Evolutionary conservation across 2,329 filamentous ascomycete genomes (phyloP), one percentile per base, ranked within the genome.

Genomic region (Cryphonectria parasitica): DNA sequence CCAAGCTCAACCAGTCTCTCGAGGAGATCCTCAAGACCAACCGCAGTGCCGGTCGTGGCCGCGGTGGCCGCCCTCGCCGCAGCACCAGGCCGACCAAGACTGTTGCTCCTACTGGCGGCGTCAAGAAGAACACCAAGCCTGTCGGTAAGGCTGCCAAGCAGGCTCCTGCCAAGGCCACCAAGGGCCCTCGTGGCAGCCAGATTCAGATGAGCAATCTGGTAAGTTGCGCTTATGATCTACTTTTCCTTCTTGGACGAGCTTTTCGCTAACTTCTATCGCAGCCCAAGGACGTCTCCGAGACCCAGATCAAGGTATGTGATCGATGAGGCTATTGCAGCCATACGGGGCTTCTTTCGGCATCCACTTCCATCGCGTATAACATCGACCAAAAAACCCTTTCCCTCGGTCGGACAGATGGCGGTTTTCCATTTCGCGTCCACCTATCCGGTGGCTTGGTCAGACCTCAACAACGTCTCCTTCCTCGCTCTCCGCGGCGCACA

Each of bases 291-390:
- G 94, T 99, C 83, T 93, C 90, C 85, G 95, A 98, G 89, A 86
- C 86, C 86, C 93, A 97, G 91, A 97, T 99, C 87, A 98, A 99
- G 96, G 96, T 99, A 99, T 97, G 96, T 99, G 94, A 92, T 94
- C 90, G 87, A 89, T 92, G 87, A 91, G 91, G 90, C 89, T 84
- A 79, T 82, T 84, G 81, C 83, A 79, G 83, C 86, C 89, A 86
- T 88, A 87, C 81, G 71, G 89, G 90, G 89, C 87, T 91, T 90
- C 87, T 84, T 87, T 91, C 89, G 90, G 88, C 89, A 85, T 84
- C 80, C 45, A 68, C 84, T 75, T 72, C 78, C 76, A 77, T 77
- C 75, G 76, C 76, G 73, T 78, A 76, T 75, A 68, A 70, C 74
- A 73, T 76, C 74, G 73, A 74, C 74, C 68, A 72, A 63, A 66